Evolutionary conservation across 225 moss, liverwort and hornwort species (phyloP).

Genomic region (Polytrichum commune): DNA sequence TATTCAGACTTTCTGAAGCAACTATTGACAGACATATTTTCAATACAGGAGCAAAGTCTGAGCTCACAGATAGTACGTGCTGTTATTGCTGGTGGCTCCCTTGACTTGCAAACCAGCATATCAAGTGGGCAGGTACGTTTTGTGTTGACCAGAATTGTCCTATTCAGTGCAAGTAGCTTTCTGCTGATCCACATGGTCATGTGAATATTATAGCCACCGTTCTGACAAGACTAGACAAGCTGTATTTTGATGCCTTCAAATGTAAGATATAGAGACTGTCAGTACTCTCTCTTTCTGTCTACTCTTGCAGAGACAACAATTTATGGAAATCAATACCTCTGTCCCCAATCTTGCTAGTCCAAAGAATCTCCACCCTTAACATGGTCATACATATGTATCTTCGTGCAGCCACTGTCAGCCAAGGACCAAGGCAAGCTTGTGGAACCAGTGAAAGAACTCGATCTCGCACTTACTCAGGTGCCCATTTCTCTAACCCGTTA

Average conservation of each 20-base stretch:
- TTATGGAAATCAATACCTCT: no score
- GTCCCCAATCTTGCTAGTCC: no score
- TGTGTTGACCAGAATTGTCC: not conserved
- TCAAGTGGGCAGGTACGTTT: constrained; percentile 72
- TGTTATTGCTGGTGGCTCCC: constrained; percentile 93
- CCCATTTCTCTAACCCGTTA: not conserved
- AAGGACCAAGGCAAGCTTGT: constrained; percentile 92
- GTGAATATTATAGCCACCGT: no score
- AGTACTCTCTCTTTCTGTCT: no score
- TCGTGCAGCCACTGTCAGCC: constrained; percentile 65
- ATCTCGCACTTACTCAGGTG: constrained; percentile 92
- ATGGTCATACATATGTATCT: not conserved
- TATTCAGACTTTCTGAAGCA: no score
- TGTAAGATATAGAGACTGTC: no score
- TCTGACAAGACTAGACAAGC: no score
- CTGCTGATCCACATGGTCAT: no score
- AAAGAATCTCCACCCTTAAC: not conserved
- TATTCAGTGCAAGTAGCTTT: no score
- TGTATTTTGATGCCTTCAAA: no score
- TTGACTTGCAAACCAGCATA: constrained; percentile 73
- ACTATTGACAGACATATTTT: constrained; percentile 18
- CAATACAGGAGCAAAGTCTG: constrained; percentile 75
- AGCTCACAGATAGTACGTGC: constrained; percentile 85
- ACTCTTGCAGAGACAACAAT: no score
- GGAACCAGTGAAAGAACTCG: constrained; percentile 91